phyloP scores from a whole-genome alignment of 2,329 filamentous ascomycete genomes.

The Graphiopsis chlorocephala region DNA sequence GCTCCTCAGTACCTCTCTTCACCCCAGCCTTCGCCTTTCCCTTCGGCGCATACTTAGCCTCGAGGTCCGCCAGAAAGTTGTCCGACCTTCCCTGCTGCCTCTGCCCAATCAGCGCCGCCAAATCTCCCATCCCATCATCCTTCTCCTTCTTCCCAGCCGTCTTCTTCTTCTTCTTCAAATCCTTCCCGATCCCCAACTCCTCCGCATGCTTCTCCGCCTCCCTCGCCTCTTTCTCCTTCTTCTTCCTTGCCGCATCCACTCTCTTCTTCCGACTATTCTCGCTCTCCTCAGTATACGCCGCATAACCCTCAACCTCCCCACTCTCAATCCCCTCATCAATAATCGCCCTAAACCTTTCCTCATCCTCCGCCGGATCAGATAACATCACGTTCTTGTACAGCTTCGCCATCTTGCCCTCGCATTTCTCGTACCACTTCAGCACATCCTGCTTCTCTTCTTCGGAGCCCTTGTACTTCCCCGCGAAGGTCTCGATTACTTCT shows the following conservation, averaged over 20 bases:
- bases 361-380: constrained; percentile 77
- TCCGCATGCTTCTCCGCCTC: constrained; percentile 70
- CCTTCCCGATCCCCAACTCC: constrained; percentile 70
- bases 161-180: constrained; percentile 37
- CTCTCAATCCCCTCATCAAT: constrained; percentile 76
- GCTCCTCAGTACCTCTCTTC: constrained; percentile 55
- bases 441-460: constrained; percentile 81
- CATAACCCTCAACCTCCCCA: constrained; percentile 64
- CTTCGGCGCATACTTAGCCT: constrained; percentile 66
- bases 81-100: constrained; percentile 63
- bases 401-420: constrained; percentile 70
- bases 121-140: constrained; percentile 39
- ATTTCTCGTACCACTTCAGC: constrained; percentile 69
- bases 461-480: constrained; percentile 75
- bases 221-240: constrained; percentile 62
- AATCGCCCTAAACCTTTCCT: constrained; percentile 76
- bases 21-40: constrained; percentile 51
- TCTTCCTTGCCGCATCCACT: constrained; percentile 60
- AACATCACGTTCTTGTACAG: constrained; percentile 86
- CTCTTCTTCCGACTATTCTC: constrained; percentile 39
- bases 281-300: constrained; percentile 71
- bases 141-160: constrained; percentile 40
- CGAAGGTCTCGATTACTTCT: constrained; percentile 72
- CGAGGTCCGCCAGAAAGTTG: constrained; percentile 68
- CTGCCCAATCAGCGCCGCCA: constrained; percentile 73